Evolutionary conservation across 139 green algal species (phyloP), one percentile per base, ranked within the genome.

Genomic region (Chlorella sp.): DNA sequence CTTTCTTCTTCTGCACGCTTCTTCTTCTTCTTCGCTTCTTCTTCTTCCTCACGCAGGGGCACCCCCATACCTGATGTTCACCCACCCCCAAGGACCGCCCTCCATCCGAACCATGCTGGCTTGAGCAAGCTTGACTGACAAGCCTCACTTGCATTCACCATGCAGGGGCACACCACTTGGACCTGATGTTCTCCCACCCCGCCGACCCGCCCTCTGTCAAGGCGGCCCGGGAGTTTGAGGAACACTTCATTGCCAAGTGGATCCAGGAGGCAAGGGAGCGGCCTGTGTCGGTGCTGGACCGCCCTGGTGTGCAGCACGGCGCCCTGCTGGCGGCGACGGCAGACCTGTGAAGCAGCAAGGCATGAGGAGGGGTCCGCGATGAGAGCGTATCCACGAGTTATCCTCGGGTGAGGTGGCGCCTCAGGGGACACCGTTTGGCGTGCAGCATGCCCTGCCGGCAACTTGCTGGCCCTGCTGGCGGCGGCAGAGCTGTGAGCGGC

Each of bases 161-260:
- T 32, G 82, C 66, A 88, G 84, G 84, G 0, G 84, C 84, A 0
- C 84, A 88, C 66, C 84, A 88, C 40, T 32, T 94, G 71, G 85
- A 89, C 71, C 77, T 93, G 40, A 94, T 94, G 90, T 95, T 95
- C 85, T 92, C 87, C 26, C 69, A 95, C 89, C 76, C 86, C 21
- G 18, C 88, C 19, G 94, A 96, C 86, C 94, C 94, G 3, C 81
- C 83, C 16, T 91, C 81, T 0, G 94, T 96, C 2, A 90, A 53
- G 32, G 3, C 89, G 21, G 93, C 93, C 2, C 86, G 94, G 2
- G 82, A 79, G 0, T 12, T 82, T 22, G 90, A 96, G 80, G 86
- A 91, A 2, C 14, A 80, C 22, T 61, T 93, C 85, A 96, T 96
- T n/a, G 66, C 48, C 11, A 68, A n/a, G 77, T 96, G 64, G 94